These are phyloP conservation scores for Flaveria linearis DNA, from an alignment of 129 eudicot species.

Conservation along the genomic window DNA sequence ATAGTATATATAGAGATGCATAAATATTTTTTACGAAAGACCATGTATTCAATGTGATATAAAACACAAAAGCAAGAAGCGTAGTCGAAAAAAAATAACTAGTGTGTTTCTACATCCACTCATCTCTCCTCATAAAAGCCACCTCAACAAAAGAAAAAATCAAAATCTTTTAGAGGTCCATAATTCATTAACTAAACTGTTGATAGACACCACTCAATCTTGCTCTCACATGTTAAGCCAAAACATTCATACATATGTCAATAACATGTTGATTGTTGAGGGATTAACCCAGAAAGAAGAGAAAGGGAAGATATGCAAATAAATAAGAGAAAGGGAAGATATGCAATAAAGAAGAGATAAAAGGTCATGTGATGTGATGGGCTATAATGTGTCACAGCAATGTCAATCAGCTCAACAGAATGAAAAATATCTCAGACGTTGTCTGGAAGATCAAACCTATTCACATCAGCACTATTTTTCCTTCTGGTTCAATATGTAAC, in stretches of 20 bases:
- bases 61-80: too few species aligned
- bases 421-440: neutral
- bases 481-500: neutral
- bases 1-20: too few species aligned
- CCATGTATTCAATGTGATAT: too few species aligned
- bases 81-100: too few species aligned
- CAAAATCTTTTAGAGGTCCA: neutral
- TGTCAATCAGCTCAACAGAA: neutral
- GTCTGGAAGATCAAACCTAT: constrained; percentile 5
- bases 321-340: neutral
- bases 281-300: neutral
- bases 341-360: neutral
- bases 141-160: too few species aligned
- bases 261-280: neutral
- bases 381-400: neutral
- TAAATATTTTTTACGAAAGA: too few species aligned
- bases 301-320: neutral
- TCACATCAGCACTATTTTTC: neutral
- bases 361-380: neutral
- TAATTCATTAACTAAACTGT: neutral
- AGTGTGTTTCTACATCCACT: too few species aligned
- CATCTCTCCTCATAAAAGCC: too few species aligned
- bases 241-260: neutral
- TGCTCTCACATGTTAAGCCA: neutral
- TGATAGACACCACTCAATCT: neutral